Conservation (phyloP, 257 asterid species). For the Penstemon davidsonii region DNA sequence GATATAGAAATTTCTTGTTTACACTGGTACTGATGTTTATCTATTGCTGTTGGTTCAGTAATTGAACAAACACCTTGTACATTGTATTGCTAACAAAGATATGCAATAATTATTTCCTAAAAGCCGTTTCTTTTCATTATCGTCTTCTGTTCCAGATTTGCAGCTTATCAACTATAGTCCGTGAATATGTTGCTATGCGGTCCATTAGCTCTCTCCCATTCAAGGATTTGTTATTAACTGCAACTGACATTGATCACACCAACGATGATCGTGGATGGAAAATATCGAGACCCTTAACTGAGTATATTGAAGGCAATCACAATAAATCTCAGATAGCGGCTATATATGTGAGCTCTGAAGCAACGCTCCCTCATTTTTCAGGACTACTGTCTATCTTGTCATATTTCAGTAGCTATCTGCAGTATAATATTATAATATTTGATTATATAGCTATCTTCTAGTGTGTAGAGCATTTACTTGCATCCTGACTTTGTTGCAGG, state of each 20-base stretch:
- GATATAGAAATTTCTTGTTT: neutral
- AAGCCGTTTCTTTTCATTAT: slow-evolving; percentile 8
- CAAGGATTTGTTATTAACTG: slow-evolving; percentile 78
- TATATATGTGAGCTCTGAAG: slow-evolving; percentile 68
- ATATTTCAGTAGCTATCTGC: slow-evolving; percentile 12
- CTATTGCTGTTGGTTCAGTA: slow-evolving; percentile 19
- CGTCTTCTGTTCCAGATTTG: slow-evolving; percentile 57
- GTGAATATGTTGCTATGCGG: slow-evolving; percentile 85
- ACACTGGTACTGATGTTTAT: slow-evolving; percentile 14
- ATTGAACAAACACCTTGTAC: neutral
- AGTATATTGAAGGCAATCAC: slow-evolving; percentile 68
- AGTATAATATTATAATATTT: neutral
- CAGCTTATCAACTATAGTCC: slow-evolving; percentile 90
- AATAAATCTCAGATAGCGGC: slow-evolving; percentile 86
- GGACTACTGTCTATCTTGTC: slow-evolving; percentile 18
- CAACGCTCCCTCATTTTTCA: slow-evolving; percentile 23
- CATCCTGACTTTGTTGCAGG: slow-evolving; percentile 59
- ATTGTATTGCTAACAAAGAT: slow-evolving; percentile 8
- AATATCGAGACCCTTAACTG: slow-evolving; percentile 66
- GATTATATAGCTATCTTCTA: slow-evolving; percentile 10
- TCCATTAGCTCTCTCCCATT: slow-evolving; percentile 83
- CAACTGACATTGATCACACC: slow-evolving; percentile 47
- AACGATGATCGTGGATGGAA: slow-evolving; percentile 86
- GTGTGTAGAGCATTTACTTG: slow-evolving; percentile 11
- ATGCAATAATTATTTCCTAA: slow-evolving; percentile 24